phyloP scores from a whole-genome alignment of 2,329 filamentous ascomycete species.

The Fusarium sp. region DNA sequence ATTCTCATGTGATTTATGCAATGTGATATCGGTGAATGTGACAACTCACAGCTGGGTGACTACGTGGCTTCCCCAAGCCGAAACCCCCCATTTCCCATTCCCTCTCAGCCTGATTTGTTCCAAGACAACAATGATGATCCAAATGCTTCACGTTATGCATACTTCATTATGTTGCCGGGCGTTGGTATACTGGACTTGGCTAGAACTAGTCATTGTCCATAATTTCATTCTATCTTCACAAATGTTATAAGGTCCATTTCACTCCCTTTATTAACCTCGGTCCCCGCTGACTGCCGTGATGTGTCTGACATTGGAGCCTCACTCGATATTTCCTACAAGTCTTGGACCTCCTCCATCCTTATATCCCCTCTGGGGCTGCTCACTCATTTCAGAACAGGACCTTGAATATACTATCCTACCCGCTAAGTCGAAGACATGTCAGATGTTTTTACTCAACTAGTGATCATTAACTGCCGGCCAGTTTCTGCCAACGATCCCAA shows the following conservation, averaged over 20 bases:
- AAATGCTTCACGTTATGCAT: neutral
- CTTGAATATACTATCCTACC: neutral
- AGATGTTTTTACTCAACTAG: neutral
- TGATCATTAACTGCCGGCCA: constrained; percentile 4
- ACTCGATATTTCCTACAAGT: neutral
- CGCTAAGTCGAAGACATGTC: constrained; percentile 10
- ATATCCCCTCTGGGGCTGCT: neutral
- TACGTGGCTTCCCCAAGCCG: constrained; percentile 8
- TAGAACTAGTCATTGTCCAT: neutral
- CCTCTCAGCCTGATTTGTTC: constrained; percentile 5
- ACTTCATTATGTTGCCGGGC: neutral
- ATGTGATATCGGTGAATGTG: constrained; percentile 2
- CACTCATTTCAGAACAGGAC: neutral
- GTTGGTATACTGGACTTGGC: neutral
- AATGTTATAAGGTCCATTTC: constrained; percentile 1
- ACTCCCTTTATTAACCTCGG: neutral
- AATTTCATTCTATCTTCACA: neutral
- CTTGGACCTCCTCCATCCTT: neutral
- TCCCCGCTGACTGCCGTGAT: neutral
- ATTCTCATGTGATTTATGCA: constrained; percentile 3
- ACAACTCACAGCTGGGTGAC: neutral
- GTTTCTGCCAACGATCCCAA: neutral
- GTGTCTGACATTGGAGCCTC: neutral
- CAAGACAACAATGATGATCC: neutral
- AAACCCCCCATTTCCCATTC: neutral